Evolutionary conservation across 108 stramenopile genomes (phyloP).

Genomic region (Nannochloropsis oceanica): DNA sequence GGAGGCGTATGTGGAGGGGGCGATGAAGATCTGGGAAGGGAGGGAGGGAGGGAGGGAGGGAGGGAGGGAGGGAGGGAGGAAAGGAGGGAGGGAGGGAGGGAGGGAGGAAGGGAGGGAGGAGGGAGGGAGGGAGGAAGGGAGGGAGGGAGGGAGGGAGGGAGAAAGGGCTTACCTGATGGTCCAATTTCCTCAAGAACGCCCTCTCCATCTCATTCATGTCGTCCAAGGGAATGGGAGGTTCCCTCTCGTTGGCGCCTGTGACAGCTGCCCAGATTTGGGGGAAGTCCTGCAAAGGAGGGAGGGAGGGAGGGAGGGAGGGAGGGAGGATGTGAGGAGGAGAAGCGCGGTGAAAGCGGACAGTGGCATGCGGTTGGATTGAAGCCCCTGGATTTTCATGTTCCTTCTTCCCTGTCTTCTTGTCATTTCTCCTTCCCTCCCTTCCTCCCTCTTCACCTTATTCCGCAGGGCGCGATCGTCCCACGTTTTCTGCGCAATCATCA

Average conservation of each 20-base stretch:
- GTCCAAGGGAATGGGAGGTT: neutral
- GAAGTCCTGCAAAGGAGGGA: neutral
- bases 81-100: neutral
- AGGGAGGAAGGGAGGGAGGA: neutral
- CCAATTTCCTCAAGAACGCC: neutral
- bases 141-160: neutral
- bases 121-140: neutral
- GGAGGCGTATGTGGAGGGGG: neutral
- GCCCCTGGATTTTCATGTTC: neutral
- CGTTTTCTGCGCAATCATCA: neutral
- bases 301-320: neutral
- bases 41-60: neutral
- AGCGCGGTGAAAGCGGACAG: neutral
- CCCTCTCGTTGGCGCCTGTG: neutral
- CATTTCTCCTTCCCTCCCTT: neutral
- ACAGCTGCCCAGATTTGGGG: neutral
- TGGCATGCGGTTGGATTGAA: too few species aligned
- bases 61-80: neutral
- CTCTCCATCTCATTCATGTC: neutral
- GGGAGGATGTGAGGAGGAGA: neutral
- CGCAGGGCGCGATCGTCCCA: neutral
- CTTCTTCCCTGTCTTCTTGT: neutral
- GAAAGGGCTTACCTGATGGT: neutral
- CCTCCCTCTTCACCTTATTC: neutral
- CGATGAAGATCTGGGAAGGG: neutral